Conservation (phyloP, 176 grass and related monocot species). For the Lolium multiflorum region DNA sequence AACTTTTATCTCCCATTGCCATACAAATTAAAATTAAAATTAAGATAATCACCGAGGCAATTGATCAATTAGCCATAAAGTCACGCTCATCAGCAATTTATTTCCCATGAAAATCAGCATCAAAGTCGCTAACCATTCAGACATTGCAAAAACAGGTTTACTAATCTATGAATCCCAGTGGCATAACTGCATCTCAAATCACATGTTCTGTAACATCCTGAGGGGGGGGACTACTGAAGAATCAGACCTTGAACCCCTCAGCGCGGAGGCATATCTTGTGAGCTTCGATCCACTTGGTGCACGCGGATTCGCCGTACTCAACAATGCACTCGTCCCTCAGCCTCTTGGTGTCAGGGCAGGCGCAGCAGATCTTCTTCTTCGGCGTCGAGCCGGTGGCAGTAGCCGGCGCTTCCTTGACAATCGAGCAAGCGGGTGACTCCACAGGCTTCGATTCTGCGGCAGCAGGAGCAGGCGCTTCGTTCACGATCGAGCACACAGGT, state of each 20-base stretch:
- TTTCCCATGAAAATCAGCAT: not conserved
- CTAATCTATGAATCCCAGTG: not conserved
- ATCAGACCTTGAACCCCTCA: constrained; percentile 88
- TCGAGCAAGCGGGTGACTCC: constrained; percentile 4
- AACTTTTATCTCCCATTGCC: not conserved
- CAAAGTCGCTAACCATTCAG: not conserved
- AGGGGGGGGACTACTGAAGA: too few relatives aligned
- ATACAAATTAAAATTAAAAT: not conserved
- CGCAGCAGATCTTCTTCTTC: constrained; percentile 94
- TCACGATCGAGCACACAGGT: constrained; percentile 25
- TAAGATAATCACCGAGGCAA: not conserved
- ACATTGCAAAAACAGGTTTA: not conserved
- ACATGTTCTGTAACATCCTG: not conserved
- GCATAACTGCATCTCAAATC: not conserved
- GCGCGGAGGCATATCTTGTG: constrained; percentile 73
- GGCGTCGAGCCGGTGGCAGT: constrained; percentile 53
- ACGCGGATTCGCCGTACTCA: constrained; percentile 60
- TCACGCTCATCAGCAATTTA: not conserved
- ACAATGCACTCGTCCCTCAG: constrained; percentile 79
- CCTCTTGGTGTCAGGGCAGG: constrained; percentile 90
- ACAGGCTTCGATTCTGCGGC: not conserved
- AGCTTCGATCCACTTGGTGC: constrained; percentile 74
- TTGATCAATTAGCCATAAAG: not conserved
- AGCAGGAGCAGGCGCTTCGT: constrained; percentile 15
- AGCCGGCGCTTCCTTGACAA: constrained; percentile 33